These are phyloP conservation scores for Phytophthora multivora DNA, from an alignment of 352 stramenopile genomes.

Conservation along the genomic window DNA sequence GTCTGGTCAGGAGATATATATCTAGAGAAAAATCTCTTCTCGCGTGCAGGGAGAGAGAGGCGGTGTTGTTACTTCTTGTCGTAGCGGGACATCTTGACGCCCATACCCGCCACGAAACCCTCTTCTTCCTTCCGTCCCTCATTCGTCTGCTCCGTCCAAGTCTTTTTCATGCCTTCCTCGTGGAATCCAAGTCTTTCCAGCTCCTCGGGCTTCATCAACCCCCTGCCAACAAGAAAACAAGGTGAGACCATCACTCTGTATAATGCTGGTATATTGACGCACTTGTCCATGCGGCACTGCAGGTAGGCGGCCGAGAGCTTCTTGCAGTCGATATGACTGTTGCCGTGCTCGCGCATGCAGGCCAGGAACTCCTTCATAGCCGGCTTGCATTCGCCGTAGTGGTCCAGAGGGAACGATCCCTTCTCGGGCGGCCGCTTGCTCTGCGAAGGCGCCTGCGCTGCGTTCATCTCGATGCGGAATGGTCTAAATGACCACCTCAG, in stretches of 20 bases:
- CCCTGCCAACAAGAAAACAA: slow-evolving; percentile 38
- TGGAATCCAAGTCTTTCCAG: slow-evolving; percentile 86
- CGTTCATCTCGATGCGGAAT: slow-evolving; percentile 65
- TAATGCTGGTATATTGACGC: slow-evolving; percentile 13
- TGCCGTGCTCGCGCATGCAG: slow-evolving; percentile 83
- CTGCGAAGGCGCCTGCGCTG: slow-evolving; percentile 70
- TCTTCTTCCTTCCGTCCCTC: slow-evolving; percentile 86
- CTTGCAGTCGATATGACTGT: slow-evolving; percentile 91
- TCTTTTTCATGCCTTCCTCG: slow-evolving; percentile 79
- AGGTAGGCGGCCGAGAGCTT: slow-evolving; percentile 87
- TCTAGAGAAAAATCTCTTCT: slow-evolving; percentile 19
- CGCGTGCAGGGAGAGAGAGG: neutral
- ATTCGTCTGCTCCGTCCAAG: slow-evolving; percentile 46
- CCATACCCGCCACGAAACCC: slow-evolving; percentile 82
- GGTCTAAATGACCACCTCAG: neutral
- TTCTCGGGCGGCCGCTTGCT: slow-evolving; percentile 87
- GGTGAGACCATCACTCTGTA: slow-evolving; percentile 15
- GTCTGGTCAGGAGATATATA: slow-evolving; percentile 18
- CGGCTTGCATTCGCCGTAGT: slow-evolving; percentile 90
- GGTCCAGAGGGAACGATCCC: slow-evolving; percentile 90
- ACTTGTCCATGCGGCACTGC: slow-evolving; percentile 92
- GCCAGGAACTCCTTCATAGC: slow-evolving; percentile 88
- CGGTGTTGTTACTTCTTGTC: slow-evolving; percentile 39
- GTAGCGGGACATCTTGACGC: slow-evolving; percentile 76
- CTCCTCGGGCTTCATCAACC: slow-evolving; percentile 85